These are phyloP conservation scores for Cryptomeria japonica DNA, from an alignment of 75 land plant species.

Conservation along the genomic window DNA sequence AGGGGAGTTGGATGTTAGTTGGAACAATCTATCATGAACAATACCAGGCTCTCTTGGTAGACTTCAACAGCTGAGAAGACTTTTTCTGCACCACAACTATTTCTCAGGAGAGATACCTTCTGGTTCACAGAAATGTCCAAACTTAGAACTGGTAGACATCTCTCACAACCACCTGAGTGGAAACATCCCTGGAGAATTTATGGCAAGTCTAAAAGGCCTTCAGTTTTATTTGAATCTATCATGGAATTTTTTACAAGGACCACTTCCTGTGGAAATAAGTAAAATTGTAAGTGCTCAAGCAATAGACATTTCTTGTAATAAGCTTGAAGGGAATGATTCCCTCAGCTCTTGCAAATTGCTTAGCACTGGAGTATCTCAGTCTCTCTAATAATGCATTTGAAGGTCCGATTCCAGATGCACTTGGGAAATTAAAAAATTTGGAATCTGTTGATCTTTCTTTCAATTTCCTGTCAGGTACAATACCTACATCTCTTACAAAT, in stretches of 20 bases:
- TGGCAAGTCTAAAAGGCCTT: constrained; percentile 19
- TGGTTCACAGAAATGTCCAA: constrained; percentile 7
- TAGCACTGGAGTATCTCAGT: constrained; percentile 57
- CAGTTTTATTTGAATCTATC: constrained; percentile 64
- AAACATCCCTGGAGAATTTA: not conserved
- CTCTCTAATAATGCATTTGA: constrained; percentile 42
- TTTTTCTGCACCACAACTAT: constrained; percentile 13
- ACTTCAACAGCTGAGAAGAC: not conserved
- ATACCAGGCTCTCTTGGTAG: constrained; percentile 16
- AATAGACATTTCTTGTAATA: constrained; percentile 55
- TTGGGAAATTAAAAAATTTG: constrained; percentile 37
- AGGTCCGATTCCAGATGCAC: constrained; percentile 43
- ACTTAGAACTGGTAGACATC: constrained; percentile 22
- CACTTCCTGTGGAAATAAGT: constrained; percentile 51
- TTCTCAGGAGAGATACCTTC: constrained; percentile 29
- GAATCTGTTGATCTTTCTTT: constrained; percentile 46
- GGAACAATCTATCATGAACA: constrained; percentile 17
- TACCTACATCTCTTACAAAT: constrained; percentile 34
- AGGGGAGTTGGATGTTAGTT: constrained; percentile 16
- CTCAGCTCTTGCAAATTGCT: constrained; percentile 52
- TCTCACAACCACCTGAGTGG: constrained; percentile 23
- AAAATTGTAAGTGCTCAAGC: constrained; percentile 61
- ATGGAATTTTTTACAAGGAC: constrained; percentile 42
- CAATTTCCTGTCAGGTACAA: constrained; percentile 43
- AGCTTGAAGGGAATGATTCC: constrained; percentile 53